Conservation (phyloP, 306 rosid species). For the Gynostemma pentaphyllum region DNA sequence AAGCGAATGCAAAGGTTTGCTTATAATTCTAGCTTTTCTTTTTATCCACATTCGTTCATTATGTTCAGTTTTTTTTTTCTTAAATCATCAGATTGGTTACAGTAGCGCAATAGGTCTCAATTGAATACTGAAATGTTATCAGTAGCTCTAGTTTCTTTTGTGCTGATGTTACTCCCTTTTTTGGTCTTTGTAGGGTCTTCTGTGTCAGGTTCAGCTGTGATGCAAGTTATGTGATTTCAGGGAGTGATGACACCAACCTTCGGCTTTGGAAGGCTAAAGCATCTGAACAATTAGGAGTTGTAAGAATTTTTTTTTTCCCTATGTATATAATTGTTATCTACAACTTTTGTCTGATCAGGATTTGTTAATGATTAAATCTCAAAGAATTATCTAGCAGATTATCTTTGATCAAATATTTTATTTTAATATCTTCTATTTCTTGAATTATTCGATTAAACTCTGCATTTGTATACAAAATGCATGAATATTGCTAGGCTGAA, state of each 20-base stretch:
- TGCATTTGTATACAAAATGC: not conserved
- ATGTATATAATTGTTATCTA: not conserved
- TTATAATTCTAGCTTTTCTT: not conserved
- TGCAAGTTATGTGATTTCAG: constrained; percentile 86
- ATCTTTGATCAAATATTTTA: not conserved
- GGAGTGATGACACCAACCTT: constrained; percentile 91
- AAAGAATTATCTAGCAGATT: not conserved
- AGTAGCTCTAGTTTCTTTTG: not conserved
- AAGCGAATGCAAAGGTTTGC: constrained; percentile 92
- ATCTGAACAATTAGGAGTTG: constrained; percentile 92
- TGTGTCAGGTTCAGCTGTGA: constrained; percentile 87
- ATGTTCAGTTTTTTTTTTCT: not conserved
- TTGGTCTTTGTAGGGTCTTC: constrained; percentile 56
- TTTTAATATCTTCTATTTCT: not conserved
- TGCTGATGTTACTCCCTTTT: constrained; percentile 1
- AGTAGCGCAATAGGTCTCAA: not conserved
- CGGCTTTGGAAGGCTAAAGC: constrained; percentile 98
- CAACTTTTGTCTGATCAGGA: not conserved
- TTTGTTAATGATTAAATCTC: not conserved
- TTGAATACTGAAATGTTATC: not conserved
- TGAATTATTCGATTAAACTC: not conserved
- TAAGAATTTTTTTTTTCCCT: constrained; percentile 30
- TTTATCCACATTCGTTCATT: not conserved
- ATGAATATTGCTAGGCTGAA: not conserved
- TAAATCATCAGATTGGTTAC: not conserved